These are phyloP conservation scores for Populus hybrid DNA, from an alignment of 441 rosid genomes.

Conservation along the genomic window DNA sequence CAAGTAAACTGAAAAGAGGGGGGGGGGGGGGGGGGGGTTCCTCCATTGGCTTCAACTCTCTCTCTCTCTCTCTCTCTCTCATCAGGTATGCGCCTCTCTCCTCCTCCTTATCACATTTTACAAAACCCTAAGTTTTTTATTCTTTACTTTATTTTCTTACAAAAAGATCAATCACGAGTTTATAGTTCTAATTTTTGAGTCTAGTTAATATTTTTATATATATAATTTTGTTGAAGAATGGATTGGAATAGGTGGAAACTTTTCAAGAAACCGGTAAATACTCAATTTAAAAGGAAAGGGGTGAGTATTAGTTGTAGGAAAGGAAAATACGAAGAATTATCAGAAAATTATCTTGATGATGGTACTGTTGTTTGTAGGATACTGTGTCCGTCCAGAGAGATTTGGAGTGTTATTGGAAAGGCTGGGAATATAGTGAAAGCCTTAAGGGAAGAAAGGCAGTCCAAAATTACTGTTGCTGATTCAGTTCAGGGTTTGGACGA, in stretches of 20 bases:
- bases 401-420: constrained; percentile 61
- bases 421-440: constrained; percentile 51
- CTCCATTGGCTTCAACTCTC: background rate
- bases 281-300: constrained; percentile 48
- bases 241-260: constrained; percentile 35
- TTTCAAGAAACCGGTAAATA: constrained; percentile 35
- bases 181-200: background rate
- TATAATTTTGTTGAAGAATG: constrained; percentile 19
- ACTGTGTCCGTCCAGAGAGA: constrained; percentile 61
- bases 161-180: background rate
- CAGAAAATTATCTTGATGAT: constrained; percentile 30
- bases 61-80: background rate
- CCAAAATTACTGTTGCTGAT: constrained; percentile 55
- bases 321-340: constrained; percentile 36
- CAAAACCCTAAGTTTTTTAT: background rate
- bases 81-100: background rate
- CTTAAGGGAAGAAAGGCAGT: constrained; percentile 51
- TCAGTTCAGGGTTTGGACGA: constrained; percentile 62
- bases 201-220: background rate
- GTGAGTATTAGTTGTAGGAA: constrained; percentile 21
- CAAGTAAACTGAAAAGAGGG: no score
- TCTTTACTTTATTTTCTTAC: background rate
- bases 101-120: background rate
- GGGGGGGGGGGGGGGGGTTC: no score
- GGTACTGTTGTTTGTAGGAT: constrained; percentile 56